These are phyloP conservation scores for Cetradonia linearis DNA, from an alignment of 495 filamentous ascomycete species.

Conservation along the genomic window DNA sequence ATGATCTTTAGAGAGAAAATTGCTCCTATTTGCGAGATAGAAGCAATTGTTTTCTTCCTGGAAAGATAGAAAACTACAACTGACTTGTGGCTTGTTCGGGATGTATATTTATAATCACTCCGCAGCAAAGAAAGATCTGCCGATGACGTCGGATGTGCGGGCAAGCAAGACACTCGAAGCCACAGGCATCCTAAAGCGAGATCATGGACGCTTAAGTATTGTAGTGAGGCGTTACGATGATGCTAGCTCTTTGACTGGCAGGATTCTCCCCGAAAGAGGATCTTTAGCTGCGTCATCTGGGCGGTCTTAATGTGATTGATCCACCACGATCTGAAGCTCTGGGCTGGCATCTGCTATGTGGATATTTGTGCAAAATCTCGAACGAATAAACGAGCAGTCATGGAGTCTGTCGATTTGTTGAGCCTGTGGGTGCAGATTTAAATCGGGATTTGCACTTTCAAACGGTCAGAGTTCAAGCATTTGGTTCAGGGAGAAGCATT, in stretches of 20 bases:
- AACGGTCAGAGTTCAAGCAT: background rate
- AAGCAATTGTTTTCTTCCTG: too few species aligned
- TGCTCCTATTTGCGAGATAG: background rate
- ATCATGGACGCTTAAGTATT: background rate
- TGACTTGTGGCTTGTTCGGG: background rate
- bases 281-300: background rate
- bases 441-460: background rate
- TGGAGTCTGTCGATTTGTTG: background rate
- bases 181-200: background rate
- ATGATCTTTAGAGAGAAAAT: background rate
- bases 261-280: background rate
- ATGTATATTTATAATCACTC: background rate
- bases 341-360: background rate
- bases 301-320: background rate
- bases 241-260: background rate
- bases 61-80: background rate
- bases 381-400: background rate
- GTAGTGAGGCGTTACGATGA: background rate
- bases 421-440: background rate
- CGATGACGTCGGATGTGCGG: background rate
- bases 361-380: background rate
- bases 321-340: background rate
- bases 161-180: background rate
- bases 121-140: background rate
- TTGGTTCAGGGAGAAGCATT: background rate